Base-by-base conservation (phyloP, 306 rosid genomes). In the Cucurbita argyrosperma region DNA sequence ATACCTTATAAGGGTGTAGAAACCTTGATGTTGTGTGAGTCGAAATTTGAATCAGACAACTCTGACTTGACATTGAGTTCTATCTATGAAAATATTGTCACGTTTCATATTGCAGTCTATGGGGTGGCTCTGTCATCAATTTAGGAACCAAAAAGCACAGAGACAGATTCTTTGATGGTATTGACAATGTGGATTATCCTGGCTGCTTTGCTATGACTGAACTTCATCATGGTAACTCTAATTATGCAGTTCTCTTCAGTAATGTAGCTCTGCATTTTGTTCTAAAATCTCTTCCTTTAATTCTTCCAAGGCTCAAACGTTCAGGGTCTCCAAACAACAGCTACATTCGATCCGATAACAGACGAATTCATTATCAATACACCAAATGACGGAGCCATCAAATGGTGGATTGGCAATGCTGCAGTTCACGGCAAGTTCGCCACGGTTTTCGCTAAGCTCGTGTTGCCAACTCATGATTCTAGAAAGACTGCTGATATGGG, bases 371-470 rank as follows among this genome's bases (percentile, higher is more conserved):
- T 91, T 75, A 84, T 94, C 59, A 76, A 94, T 77, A 94, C 99
- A 10, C 99, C 97, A 37, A 88, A 88, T 76, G 96, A 94, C 76
- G 99, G 99, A 73, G 97, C 99, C 76, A 90, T 94, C 81, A 94
- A 90, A 84, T 94, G 99, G 99, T 94, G 99, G 99, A 94, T 94
- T 76, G 99, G 99, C 19, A 94, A 94, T 81, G 99, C 99, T 58
- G 99, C 99, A 4, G 96, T 90, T 80, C 99, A 94, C 59, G 99
- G 99, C 58, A 94, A 94, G 82, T 88, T 94, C 81, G 96, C 99
- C 63, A 76, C 92, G 49, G 97, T 94, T 76, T 94, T 94, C 64
- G 97, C 99, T 11, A 87, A 88, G 85, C 78, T 94, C 78, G 56
- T 85, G 76, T 77, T 94, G 79, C 99, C 95, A 16, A 79, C 85